Percentiles rank a stretch among this genome's conserved stretches.
These are phyloP conservation scores for Podospora australis DNA, from an alignment of 495 filamentous ascomycete species.

Conservation along the genomic window DNA sequence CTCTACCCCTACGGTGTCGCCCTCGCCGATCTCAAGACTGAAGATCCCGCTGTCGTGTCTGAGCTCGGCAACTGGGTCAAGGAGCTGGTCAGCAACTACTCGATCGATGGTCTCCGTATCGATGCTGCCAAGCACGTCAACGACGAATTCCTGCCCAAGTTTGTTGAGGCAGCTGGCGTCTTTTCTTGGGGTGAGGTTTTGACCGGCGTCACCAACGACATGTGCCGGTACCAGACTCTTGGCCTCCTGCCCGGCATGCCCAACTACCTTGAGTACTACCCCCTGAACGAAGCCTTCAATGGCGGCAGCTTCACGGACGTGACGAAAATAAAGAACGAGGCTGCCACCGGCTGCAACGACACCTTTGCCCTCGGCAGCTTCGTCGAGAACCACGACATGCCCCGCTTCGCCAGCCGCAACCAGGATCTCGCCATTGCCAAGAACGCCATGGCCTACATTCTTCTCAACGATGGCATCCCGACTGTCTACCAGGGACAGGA, in stretches of 20 bases:
- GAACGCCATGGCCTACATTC: conserved; percentile 64
- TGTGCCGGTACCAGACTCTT: conserved; percentile 26
- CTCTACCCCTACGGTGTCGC: conserved; percentile 48
- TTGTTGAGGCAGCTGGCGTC: conserved; percentile 60
- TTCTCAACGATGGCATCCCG: conserved; percentile 55
- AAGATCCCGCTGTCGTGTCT: conserved; percentile 44
- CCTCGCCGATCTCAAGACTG: conserved; percentile 66
- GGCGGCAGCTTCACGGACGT: conserved; percentile 18
- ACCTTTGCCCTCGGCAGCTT: conserved; percentile 51
- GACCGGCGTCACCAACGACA: conserved; percentile 17
- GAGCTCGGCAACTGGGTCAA: conserved; percentile 60
- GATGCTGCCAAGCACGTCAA: conserved; percentile 70
- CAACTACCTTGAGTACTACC: conserved; percentile 61
- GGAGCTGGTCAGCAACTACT: conserved; percentile 60
- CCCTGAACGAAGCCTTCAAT: conserved; percentile 39
- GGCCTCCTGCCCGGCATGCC: conserved; percentile 61
- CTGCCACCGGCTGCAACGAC: conserved; percentile 22
- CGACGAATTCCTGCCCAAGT: conserved; percentile 60
- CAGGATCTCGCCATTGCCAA: conserved; percentile 54
- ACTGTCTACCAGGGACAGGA: conserved; percentile 57
- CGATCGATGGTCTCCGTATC: conserved; percentile 72
- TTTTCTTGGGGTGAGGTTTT: conserved; percentile 64
- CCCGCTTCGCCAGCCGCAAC: conserved; percentile 56
- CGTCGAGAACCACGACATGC: conserved; percentile 73
- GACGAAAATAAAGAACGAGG: conserved; percentile 12